phyloP scores from a whole-genome alignment of 1,284 basidiomycete species.

The Mycena citricolor region DNA sequence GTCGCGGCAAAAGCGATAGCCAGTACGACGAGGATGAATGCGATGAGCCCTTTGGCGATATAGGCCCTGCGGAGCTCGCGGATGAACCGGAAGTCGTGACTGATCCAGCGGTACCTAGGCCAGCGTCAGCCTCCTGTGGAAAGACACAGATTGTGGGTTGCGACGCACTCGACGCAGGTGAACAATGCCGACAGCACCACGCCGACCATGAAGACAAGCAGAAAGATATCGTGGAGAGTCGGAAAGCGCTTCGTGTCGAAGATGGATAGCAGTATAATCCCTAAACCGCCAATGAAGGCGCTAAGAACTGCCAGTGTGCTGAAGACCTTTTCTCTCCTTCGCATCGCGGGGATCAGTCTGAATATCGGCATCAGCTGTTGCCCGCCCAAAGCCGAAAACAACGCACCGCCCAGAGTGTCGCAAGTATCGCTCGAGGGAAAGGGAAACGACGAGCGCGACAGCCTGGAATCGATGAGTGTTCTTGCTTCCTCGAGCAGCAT shows the following conservation, averaged over 20 bases:
- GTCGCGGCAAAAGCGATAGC: slow-evolving; percentile 62
- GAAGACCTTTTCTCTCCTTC: slow-evolving; percentile 53
- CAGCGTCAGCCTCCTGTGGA: not conserved
- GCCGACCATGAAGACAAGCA: slow-evolving; percentile 64
- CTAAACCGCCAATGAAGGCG: slow-evolving; percentile 56
- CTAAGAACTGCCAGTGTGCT: slow-evolving; percentile 57
- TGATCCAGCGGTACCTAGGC: slow-evolving; percentile 61
- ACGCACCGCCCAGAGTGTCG: slow-evolving; percentile 59
- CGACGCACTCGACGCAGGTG: slow-evolving; percentile 55
- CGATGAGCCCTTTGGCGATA: slow-evolving; percentile 59
- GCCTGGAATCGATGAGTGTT: slow-evolving; percentile 28
- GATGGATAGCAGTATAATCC: slow-evolving; percentile 60
- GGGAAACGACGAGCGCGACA: slow-evolving; percentile 56
- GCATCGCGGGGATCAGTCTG: slow-evolving; percentile 60
- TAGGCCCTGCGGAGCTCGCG: slow-evolving; percentile 57
- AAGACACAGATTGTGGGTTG: not conserved
- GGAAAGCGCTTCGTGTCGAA: slow-evolving; percentile 62
- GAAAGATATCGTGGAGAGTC: slow-evolving; percentile 53
- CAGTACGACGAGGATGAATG: slow-evolving; percentile 52
- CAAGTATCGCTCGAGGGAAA: slow-evolving; percentile 59
- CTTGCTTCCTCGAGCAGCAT: not conserved
- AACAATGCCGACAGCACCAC: slow-evolving; percentile 70
- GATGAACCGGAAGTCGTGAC: slow-evolving; percentile 49
- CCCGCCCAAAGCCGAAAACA: slow-evolving; percentile 2
- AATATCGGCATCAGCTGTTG: too few species aligned